Evolutionary conservation across 129 eudicot genomes (phyloP).

Genomic region (Artemisia tridentata): DNA sequence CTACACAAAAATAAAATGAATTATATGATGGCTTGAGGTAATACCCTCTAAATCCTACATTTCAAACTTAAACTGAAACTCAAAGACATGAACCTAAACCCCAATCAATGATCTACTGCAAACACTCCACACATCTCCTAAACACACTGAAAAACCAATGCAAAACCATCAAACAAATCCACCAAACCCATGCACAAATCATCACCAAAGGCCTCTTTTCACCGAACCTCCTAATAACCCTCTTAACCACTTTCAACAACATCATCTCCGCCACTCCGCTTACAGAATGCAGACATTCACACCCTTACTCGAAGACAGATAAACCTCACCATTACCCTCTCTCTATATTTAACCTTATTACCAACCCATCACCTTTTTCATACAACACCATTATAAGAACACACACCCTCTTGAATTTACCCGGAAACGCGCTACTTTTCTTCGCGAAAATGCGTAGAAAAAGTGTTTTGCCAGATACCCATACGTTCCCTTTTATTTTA

Average conservation of each 20-base stretch:
- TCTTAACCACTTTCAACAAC: slow-evolving; percentile 50
- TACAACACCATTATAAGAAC: slow-evolving; percentile 59
- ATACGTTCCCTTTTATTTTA: slow-evolving; percentile 64
- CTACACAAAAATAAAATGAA: too few relatives aligned
- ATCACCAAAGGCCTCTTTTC: slow-evolving; percentile 60
- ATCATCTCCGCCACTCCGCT: too few relatives aligned
- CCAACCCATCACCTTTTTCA: slow-evolving; percentile 43
- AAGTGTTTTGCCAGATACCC: slow-evolving; percentile 41
- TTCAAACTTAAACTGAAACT: too few relatives aligned
- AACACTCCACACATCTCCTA: slow-evolving; percentile 40
- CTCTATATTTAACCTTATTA: slow-evolving; percentile 49
- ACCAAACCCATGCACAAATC: slow-evolving; percentile 59
- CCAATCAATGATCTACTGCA: slow-evolving; percentile 44
- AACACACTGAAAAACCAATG: slow-evolving; percentile 30
- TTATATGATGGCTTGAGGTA: too few relatives aligned
- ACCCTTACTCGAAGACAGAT: too few relatives aligned
- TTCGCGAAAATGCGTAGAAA: slow-evolving; percentile 47
- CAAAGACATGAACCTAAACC: background rate
- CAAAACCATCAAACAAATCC: slow-evolving; percentile 44
- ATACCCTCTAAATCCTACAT: too few relatives aligned
- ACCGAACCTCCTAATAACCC: slow-evolving; percentile 43
- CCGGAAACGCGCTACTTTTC: slow-evolving; percentile 38
- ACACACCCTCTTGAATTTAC: slow-evolving; percentile 44
- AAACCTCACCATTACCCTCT: slow-evolving; percentile 27
- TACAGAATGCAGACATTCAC: too few relatives aligned